phyloP scores from a whole-genome alignment of 2,329 filamentous ascomycete genomes.

The Exophiala sp. region DNA sequence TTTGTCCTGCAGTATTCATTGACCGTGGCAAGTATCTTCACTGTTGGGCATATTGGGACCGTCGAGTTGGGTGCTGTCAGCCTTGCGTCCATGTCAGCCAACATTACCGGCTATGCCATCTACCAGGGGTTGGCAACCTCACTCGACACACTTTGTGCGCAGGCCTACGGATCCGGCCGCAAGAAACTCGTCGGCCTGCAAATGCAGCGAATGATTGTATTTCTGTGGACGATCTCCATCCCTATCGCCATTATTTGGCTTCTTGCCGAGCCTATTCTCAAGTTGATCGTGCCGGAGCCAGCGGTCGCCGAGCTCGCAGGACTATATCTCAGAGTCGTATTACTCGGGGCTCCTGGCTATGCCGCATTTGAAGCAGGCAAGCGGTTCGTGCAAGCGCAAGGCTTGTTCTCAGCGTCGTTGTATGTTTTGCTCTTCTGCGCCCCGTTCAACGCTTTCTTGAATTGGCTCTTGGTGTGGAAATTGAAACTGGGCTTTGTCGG shows the following conservation, averaged over 20 bases:
- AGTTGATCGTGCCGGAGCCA: slow-evolving; percentile 61
- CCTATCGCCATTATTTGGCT: slow-evolving; percentile 69
- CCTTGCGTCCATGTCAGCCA: slow-evolving; percentile 70
- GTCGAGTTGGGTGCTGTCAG: slow-evolving; percentile 62
- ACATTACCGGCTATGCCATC: slow-evolving; percentile 69
- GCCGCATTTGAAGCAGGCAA: slow-evolving; percentile 73
- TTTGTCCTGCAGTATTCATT: slow-evolving; percentile 78
- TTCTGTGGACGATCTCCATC: slow-evolving; percentile 64
- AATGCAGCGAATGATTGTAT: slow-evolving; percentile 73
- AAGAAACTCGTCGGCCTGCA: slow-evolving; percentile 83
- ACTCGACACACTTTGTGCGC: slow-evolving; percentile 85
- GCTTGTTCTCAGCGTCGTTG: slow-evolving; percentile 73
- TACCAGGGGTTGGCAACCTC: slow-evolving; percentile 73
- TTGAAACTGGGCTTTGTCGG: slow-evolving; percentile 66
- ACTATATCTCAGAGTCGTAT: slow-evolving; percentile 63
- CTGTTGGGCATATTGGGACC: slow-evolving; percentile 68
- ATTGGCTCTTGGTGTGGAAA: slow-evolving; percentile 73
- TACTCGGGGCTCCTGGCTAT: slow-evolving; percentile 67
- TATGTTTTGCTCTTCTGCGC: slow-evolving; percentile 79
- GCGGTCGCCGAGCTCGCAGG: slow-evolving; percentile 67
- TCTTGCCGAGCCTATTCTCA: slow-evolving; percentile 60
- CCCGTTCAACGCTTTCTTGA: slow-evolving; percentile 71
- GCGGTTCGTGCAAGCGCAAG: slow-evolving; percentile 82
- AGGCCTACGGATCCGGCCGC: slow-evolving; percentile 87
- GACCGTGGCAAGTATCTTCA: slow-evolving; percentile 74